A percentile compares a stretch with the other conserved stretches of the same genome.
Conservation (phyloP, 208 protist genomes). For the Porcisia deanei region DNA sequence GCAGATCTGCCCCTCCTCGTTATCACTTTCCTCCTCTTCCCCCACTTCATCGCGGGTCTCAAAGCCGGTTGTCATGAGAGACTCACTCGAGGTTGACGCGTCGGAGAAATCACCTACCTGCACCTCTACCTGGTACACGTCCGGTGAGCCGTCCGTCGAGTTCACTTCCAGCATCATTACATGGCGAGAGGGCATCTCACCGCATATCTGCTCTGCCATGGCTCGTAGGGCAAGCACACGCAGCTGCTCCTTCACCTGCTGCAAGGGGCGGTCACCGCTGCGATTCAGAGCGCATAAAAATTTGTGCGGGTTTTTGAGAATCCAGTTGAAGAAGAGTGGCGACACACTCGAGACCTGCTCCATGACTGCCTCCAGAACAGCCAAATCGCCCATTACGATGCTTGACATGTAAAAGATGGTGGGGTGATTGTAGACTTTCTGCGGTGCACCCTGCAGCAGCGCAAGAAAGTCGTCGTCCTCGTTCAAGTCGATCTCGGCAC, state of each 20-base stretch:
- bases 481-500: not conserved
- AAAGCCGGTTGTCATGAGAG: not conserved
- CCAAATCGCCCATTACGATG: constrained; percentile 43
- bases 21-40: constrained; percentile 6
- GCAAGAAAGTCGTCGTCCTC: constrained; percentile 29
- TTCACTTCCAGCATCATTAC: constrained; percentile 39
- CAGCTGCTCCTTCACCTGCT: constrained; percentile 33
- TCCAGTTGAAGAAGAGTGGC: constrained; percentile 59
- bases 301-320: constrained; percentile 39
- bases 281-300: constrained; percentile 44
- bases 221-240: constrained; percentile 30
- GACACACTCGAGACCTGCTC: constrained; percentile 42
- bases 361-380: constrained; percentile 43
- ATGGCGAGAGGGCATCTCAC: constrained; percentile 19
- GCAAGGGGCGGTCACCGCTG: constrained; percentile 19
- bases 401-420: constrained; percentile 60
- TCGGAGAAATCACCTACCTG: constrained; percentile 32
- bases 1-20: constrained; percentile 1
- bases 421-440: constrained; percentile 46
- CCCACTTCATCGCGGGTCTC: not conserved
- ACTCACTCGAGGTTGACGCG: constrained; percentile 6
- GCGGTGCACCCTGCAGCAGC: constrained; percentile 25
- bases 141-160: constrained; percentile 25
- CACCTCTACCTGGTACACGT: constrained; percentile 31
- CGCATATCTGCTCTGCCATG: constrained; percentile 30